Evolutionary conservation across 495 filamentous ascomycete genomes (phyloP), one percentile per base, ranked within the genome.

Genomic region (Podospora pseudocomata): DNA sequence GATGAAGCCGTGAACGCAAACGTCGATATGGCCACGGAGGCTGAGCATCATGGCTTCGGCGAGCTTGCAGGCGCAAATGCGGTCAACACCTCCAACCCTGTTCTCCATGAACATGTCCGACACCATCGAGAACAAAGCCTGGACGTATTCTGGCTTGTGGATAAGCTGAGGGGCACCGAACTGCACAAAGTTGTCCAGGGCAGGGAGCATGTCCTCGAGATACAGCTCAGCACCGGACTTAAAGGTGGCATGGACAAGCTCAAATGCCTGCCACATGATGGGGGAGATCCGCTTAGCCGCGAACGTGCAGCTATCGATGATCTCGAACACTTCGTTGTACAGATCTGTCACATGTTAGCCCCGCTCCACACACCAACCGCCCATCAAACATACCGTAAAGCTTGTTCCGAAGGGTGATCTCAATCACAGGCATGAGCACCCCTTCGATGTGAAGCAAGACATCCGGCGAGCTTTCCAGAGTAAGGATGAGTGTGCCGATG

Each of bases 291-390:
- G 85, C 81, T 98, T 99, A 49, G 95, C 93, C 18, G 95, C 90
- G 75, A 98, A 99, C n/a, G 96, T 99, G 81, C 96, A 99, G 84
- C 92, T 96, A 77, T 99, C 95, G 72, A 99, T 96, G 73, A 99
- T 99, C 79, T 99, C 95, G 74, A 99, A 99, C 15, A 97, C 87
- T 74, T 99, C 95, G 75, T 97, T 98, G 79, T 96, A 98, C 1
- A 99, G 82, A 80, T 99, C 91, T 88, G 27, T 9, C 13, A 16
- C 44, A 6, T 18, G 63, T 56, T 4, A 69, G 57, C 53, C n/a
- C 18, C 44, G 16, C 13, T 49, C 39, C 39, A 49, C 15, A 49
- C 5, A 49, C 5, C 39, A 49, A 16, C 39, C 15, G 39, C 39
- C 13, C 9, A 32, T 26, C 9, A 19, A 63, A 6, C 75, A 70